phyloP scores from a whole-genome alignment of 139 green algal genomes.

The Monoraphidium neglectum region DNA sequence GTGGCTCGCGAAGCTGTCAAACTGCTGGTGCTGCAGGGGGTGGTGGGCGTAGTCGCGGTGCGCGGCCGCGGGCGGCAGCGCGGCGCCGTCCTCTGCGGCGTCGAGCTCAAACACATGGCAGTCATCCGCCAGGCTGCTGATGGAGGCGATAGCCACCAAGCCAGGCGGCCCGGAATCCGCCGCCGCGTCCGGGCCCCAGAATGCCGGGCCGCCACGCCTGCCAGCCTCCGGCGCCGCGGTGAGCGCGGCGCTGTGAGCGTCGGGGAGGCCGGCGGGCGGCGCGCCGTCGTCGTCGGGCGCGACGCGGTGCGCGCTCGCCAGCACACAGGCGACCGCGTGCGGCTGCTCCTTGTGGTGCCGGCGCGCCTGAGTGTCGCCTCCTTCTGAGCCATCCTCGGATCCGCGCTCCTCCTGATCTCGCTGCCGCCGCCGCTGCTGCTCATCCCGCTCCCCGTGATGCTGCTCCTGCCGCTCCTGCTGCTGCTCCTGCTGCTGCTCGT shows the following conservation, averaged over 20 bases:
- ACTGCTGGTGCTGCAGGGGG: background rate
- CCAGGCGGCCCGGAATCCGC: too few species aligned
- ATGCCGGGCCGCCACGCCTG: too few species aligned
- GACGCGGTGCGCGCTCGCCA: too few species aligned
- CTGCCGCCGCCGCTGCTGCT: constrained; percentile 8
- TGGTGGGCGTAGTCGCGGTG: background rate
- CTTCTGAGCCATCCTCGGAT: background rate
- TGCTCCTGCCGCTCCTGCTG: background rate
- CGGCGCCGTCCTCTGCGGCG: background rate
- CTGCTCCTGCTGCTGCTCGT: constrained; percentile 2
- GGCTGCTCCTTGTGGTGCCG: background rate
- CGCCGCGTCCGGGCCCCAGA: too few species aligned
- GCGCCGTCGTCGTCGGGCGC: too few species aligned
- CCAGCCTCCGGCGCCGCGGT: too few species aligned
- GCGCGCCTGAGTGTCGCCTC: background rate
- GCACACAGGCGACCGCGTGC: background rate
- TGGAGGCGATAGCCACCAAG: too few species aligned
- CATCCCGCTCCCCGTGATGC: background rate
- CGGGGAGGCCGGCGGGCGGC: too few species aligned
- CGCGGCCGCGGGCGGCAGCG: background rate
- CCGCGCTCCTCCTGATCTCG: background rate
- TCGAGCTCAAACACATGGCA: too few species aligned
- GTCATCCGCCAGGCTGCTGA: background rate
- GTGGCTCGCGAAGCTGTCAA: constrained; percentile 24
- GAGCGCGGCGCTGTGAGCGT: too few species aligned